Evolutionary conservation across 305 asterid species (phyloP).

Genomic region (Fraxinus floribunda): DNA sequence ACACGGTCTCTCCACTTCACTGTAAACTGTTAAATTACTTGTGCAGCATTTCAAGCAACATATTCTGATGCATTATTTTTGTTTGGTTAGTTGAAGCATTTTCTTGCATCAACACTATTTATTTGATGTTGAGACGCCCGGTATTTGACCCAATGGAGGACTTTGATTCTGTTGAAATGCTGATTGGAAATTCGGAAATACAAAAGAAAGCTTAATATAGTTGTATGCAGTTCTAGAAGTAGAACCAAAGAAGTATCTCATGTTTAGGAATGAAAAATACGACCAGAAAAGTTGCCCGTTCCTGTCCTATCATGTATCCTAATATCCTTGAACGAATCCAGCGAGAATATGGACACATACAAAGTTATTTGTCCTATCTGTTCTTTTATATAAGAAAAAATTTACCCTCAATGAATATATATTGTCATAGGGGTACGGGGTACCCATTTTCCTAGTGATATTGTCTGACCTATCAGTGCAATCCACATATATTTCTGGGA

Average conservation of each 20-base stretch:
- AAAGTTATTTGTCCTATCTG: not conserved
- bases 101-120: not conserved
- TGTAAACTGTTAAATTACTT: not conserved
- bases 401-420: not conserved
- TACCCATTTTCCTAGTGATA: not conserved
- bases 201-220: not conserved
- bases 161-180: not conserved
- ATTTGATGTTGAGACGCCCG: not conserved
- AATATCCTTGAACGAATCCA: not conserved
- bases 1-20: not conserved
- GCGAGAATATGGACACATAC: not conserved
- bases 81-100: not conserved
- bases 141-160: not conserved
- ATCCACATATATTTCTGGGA: not conserved
- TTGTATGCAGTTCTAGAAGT: not conserved
- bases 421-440: not conserved
- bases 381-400: not conserved
- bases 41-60: not conserved
- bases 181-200: not conserved
- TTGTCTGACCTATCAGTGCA: not conserved
- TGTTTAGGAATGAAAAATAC: not conserved
- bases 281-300: not conserved
- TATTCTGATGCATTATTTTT: not conserved
- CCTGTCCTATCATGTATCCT: not conserved
- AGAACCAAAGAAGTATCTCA: not conserved